Base-by-base conservation (phyloP, 148 eudicot species). In the Vaccinium darrowii region DNA sequence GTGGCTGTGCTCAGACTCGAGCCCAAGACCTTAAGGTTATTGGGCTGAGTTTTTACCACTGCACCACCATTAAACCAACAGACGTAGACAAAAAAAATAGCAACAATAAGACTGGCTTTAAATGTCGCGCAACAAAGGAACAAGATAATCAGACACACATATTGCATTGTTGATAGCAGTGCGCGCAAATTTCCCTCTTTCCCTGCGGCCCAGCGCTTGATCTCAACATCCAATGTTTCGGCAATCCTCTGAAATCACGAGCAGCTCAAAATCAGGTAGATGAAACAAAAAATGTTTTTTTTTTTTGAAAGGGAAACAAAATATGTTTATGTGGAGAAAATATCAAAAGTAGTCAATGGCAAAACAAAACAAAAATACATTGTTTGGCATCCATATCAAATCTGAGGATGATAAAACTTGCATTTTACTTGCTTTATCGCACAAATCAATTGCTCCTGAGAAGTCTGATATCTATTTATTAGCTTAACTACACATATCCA, bases 171-270 rank as follows among this genome's bases (percentile, higher is more conserved):
- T 82, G 95, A 90, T 43, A 93, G 91, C 81, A 93, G 83, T n/a
- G 95, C 95, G 33, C 94, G 95, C 88, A 93, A 83, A 85, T 93
- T 93, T 84, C 94, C 95, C 87, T 93, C 95, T 86, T 93, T 93
- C 54, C 95, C 95, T 19, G 90, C 91, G 73, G 95, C 86, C 95
- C 95, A 93, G 39, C 95, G 91, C 90, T 87, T 93, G 90, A 93
- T 88, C 76, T 93, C 94, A 87, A 77, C 79, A 90, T 93, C 95
- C 25, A 93, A 85, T 25, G 93, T 83, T 85, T 90, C 94, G 79
- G 90, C 88, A 82, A 91, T 82, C 88, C 95, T 91, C 95, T 93
- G 92, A 54, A 84, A 85, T 52, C 63, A 80, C 1, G 27, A 49
- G 62, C 63, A 85, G 57, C 83, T 49, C 19, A 65, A 30, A 27